These are phyloP conservation scores for Chaetomium sp. DNA, from an alignment of 2,329 filamentous ascomycete species.

Conservation along the genomic window DNA sequence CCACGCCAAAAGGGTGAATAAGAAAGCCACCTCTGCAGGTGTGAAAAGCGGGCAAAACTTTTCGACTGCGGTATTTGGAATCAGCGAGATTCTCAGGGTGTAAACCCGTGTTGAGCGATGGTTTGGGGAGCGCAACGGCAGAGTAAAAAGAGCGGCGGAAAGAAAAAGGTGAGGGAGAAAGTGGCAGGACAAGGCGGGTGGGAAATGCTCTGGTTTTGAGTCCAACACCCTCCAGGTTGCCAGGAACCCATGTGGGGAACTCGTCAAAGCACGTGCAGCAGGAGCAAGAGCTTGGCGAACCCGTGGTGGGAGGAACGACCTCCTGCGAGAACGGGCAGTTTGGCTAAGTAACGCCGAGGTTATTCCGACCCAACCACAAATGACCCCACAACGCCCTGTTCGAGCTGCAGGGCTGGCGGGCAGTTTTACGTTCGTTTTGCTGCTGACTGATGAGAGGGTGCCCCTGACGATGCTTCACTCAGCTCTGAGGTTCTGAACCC, in stretches of 20 bases:
- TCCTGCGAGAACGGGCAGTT: too few species aligned
- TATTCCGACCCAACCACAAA: constrained; percentile 26
- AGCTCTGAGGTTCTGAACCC: neutral
- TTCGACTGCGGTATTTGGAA: neutral
- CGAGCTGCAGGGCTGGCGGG: neutral
- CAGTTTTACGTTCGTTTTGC: constrained; percentile 14
- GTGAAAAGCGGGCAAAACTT: neutral
- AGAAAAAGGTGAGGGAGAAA: constrained; percentile 26
- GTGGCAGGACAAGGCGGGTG: constrained; percentile 20
- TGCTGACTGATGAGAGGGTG: constrained; percentile 2
- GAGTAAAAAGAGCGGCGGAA: constrained; percentile 4
- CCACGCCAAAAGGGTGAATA: neutral
- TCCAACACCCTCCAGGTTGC: constrained; percentile 17
- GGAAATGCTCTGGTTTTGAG: constrained; percentile 35
- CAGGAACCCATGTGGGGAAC: constrained; percentile 26
- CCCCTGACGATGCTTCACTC: neutral
- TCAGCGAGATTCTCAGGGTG: neutral
- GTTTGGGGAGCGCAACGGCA: neutral
- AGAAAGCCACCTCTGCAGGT: neutral
- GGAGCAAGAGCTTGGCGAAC: constrained; percentile 18
- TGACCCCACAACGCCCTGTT: constrained; percentile 3
- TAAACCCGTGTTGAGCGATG: neutral
- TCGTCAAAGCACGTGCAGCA: constrained; percentile 24
- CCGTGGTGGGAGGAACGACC: neutral
- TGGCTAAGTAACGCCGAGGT: constrained; percentile 21